phyloP scores from a whole-genome alignment of 2,329 filamentous ascomycete genomes.

The Fusarium sp. region DNA sequence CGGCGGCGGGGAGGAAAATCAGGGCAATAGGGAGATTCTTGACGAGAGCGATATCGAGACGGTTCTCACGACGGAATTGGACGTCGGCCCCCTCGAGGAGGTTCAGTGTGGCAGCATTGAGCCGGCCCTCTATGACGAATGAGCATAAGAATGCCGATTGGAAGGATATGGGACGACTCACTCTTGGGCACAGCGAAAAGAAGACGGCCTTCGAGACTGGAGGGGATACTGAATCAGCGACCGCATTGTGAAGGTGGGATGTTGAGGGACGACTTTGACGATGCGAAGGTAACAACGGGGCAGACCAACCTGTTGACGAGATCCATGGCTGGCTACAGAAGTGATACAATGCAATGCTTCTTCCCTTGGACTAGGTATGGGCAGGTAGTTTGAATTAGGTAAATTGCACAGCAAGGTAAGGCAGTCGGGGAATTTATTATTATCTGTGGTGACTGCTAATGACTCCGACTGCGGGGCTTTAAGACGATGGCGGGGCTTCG shows the following conservation, averaged over 20 bases:
- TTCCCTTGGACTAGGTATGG: not conserved
- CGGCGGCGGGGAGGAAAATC: slow-evolving; percentile 94
- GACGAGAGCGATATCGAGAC: slow-evolving; percentile 96
- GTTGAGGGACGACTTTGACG: not conserved
- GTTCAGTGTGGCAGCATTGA: slow-evolving; percentile 88
- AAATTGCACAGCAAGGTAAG: slow-evolving; percentile 5
- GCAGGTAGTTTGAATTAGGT: slow-evolving; percentile 17
- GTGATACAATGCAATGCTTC: slow-evolving; percentile 4
- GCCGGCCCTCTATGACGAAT: slow-evolving; percentile 77
- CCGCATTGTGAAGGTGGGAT: slow-evolving; percentile 2
- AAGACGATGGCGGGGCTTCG: slow-evolving; percentile 38
- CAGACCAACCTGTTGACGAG: slow-evolving; percentile 61
- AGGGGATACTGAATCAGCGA: slow-evolving; percentile 27
- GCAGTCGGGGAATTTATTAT: slow-evolving; percentile 37
- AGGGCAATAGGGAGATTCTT: slow-evolving; percentile 97
- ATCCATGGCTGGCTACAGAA: slow-evolving; percentile 54
- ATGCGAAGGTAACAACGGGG: not conserved
- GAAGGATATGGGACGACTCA: slow-evolving; percentile 59
- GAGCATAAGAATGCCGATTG: slow-evolving; percentile 10
- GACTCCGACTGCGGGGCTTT: slow-evolving; percentile 43
- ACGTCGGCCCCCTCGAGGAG: slow-evolving; percentile 94
- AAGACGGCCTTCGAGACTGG: slow-evolving; percentile 87
- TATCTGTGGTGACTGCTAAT: slow-evolving; percentile 32
- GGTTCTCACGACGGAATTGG: slow-evolving; percentile 93
- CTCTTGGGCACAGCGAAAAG: slow-evolving; percentile 99